phyloP scores from a whole-genome alignment of 371 early-diverging fungal species.

The Vittaforma corneae region DNA sequence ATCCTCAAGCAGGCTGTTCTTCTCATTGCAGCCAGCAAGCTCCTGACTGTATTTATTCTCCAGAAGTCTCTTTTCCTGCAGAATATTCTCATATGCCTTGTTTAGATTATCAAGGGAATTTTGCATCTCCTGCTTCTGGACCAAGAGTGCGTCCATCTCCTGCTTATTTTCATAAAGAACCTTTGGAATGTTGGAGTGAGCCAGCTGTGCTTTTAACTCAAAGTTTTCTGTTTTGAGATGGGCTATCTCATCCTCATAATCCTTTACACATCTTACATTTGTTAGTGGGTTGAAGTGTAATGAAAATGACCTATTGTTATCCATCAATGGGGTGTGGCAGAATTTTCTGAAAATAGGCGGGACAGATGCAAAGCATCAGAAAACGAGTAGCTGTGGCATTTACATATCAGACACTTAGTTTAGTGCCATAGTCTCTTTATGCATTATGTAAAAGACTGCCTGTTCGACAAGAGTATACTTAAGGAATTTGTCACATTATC shows the following conservation, averaged over 20 bases:
- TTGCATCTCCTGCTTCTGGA: constrained; percentile 6
- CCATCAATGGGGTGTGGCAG: not conserved
- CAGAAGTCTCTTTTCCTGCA: constrained; percentile 6
- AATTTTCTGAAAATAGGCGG: not conserved
- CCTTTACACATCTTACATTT: constrained; percentile 47
- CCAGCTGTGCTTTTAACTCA: constrained; percentile 46
- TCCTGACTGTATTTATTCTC: constrained; percentile 28
- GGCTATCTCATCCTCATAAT: constrained; percentile 52
- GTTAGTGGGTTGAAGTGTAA: constrained; percentile 47
- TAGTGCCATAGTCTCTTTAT: too few relatives aligned
- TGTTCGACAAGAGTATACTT: not conserved
- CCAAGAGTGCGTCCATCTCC: constrained; percentile 25
- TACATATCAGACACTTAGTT: too few relatives aligned
- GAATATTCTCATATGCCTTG: constrained; percentile 13
- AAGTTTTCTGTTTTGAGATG: constrained; percentile 44
- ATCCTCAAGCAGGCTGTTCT: constrained; percentile 34
- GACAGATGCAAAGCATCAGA: constrained; percentile 1
- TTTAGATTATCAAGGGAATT: constrained; percentile 8
- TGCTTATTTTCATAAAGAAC: constrained; percentile 31
- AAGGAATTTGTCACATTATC: not conserved
- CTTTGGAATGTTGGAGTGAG: constrained; percentile 36
- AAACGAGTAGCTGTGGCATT: too few relatives aligned
- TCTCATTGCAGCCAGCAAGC: constrained; percentile 2
- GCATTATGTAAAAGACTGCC: too few relatives aligned
- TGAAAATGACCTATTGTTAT: constrained; percentile 42